These are phyloP conservation scores for Penicillium paxilli DNA, from an alignment of 495 filamentous ascomycete genomes.

Conservation along the genomic window DNA sequence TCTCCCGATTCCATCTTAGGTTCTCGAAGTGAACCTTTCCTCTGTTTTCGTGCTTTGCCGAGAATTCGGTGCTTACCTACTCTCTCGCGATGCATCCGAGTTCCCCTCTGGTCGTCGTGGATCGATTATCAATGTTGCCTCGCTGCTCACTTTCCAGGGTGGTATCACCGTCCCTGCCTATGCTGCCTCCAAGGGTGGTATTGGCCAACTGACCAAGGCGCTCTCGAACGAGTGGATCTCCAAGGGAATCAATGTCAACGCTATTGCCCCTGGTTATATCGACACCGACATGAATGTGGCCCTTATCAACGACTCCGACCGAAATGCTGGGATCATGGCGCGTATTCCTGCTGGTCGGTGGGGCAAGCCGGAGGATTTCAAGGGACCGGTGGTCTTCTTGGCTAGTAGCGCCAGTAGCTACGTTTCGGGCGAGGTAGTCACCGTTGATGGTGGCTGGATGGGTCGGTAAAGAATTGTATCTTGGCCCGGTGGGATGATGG, in stretches of 20 bases:
- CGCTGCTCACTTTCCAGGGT: conserved; percentile 85
- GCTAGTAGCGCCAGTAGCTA: conserved; percentile 75
- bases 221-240: conserved; percentile 84
- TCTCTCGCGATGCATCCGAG: conserved; percentile 54
- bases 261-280: conserved; percentile 80
- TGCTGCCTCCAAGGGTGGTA: conserved; percentile 83
- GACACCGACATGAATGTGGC: conserved; percentile 92
- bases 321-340: conserved; percentile 72
- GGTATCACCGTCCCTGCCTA: conserved; percentile 91
- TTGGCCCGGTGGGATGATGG: not conserved
- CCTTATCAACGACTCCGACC: conserved; percentile 67
- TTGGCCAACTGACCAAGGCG: conserved; percentile 84
- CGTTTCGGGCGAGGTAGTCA: conserved; percentile 76
- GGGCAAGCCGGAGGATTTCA: conserved; percentile 88
- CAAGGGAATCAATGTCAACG: conserved; percentile 78
- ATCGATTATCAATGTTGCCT: conserved; percentile 83
- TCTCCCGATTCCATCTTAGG: conserved; percentile 39
- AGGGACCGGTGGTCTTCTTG: conserved; percentile 77
- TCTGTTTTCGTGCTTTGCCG: conserved; percentile 81
- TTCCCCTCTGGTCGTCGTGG: conserved; percentile 60
- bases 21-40: conserved; percentile 83
- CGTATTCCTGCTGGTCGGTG: conserved; percentile 86
- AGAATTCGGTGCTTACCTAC: conserved; percentile 83
- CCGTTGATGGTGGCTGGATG: conserved; percentile 96
- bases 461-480: conserved; percentile 55